Evolutionary conservation across 495 filamentous ascomycete genomes (phyloP).

Genomic region (Apodospora peruviana): DNA sequence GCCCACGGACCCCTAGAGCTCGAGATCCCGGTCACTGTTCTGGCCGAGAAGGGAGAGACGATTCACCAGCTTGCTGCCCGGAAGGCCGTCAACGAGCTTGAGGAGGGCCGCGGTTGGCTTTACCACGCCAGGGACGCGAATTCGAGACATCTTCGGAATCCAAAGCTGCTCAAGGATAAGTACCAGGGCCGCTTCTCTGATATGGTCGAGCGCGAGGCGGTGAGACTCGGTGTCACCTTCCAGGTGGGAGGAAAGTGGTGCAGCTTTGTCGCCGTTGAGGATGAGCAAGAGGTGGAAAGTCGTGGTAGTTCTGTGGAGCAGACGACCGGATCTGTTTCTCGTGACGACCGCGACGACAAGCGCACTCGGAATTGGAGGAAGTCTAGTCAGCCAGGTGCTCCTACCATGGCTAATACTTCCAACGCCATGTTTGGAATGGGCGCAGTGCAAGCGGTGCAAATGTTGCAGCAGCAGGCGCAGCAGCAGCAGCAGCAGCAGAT

Average conservation of each 20-base stretch:
- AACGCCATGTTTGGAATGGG: too few species aligned
- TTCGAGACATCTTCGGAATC: too few species aligned
- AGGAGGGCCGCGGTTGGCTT: slow-evolving; percentile 65
- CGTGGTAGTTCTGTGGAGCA: too few species aligned
- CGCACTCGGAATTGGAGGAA: too few species aligned
- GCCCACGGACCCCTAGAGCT: slow-evolving; percentile 51
- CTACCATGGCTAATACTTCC: too few species aligned
- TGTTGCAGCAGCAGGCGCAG: too few species aligned
- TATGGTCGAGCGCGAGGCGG: slow-evolving; percentile 57
- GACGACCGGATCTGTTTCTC: too few species aligned
- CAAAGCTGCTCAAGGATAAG: slow-evolving; percentile 41
- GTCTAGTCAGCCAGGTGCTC: too few species aligned
- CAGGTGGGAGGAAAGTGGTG: slow-evolving; percentile 64
- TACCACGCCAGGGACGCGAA: slow-evolving; percentile 37
- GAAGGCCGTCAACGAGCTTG: slow-evolving; percentile 61
- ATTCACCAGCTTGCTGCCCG: slow-evolving; percentile 66
- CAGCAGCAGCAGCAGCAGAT: too few species aligned
- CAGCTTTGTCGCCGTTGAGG: slow-evolving; percentile 63
- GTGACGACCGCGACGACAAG: too few species aligned
- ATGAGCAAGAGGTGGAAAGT: slow-evolving; percentile 14
- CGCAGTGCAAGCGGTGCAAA: too few species aligned
- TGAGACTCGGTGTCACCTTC: slow-evolving; percentile 56
- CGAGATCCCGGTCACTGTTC: slow-evolving; percentile 53
- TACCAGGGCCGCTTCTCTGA: slow-evolving; percentile 44
- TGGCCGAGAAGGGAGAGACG: slow-evolving; percentile 44